Evolutionary conservation across 345 rosid genomes (phyloP).

Genomic region (Ceriops zippeliana): DNA sequence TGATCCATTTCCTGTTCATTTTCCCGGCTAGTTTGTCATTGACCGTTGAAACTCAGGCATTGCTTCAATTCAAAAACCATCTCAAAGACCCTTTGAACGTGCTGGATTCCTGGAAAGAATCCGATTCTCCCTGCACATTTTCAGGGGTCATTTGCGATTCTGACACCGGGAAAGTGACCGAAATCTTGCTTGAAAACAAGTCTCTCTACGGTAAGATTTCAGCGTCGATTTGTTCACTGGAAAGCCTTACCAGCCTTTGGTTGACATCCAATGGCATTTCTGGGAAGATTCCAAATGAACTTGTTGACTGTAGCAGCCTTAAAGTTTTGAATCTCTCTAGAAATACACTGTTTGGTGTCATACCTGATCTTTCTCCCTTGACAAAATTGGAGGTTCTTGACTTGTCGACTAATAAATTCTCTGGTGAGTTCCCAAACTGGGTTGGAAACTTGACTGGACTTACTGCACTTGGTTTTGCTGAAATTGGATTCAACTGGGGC

Average conservation of each 20-base stretch:
- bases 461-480: constrained; percentile 41
- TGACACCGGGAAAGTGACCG: constrained; percentile 42
- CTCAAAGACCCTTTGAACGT: constrained; percentile 56
- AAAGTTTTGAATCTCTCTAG: constrained; percentile 51
- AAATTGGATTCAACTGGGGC: constrained; percentile 44
- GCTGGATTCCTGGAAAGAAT: constrained; percentile 62
- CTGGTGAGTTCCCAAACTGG: constrained; percentile 66
- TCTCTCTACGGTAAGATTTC: constrained; percentile 67
- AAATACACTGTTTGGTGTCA: constrained; percentile 46
- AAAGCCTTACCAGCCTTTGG: constrained; percentile 38
- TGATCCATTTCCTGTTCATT: constrained; percentile 16
- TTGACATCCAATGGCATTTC: constrained; percentile 48
- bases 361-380: constrained; percentile 64
- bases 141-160: constrained; percentile 58
- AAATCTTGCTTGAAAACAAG: constrained; percentile 44
- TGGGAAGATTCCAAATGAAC: constrained; percentile 53
- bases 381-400: constrained; percentile 49
- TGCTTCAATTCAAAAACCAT: constrained; percentile 55
- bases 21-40: constrained; percentile 40
- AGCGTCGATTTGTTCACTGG: constrained; percentile 47
- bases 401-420: constrained; percentile 44
- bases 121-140: constrained; percentile 56
- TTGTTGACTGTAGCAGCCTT: constrained; percentile 47
- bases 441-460: constrained; percentile 54
- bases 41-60: constrained; percentile 48